These are phyloP conservation scores for Flaveria robusta DNA, from an alignment of 129 eudicot species.

Conservation along the genomic window DNA sequence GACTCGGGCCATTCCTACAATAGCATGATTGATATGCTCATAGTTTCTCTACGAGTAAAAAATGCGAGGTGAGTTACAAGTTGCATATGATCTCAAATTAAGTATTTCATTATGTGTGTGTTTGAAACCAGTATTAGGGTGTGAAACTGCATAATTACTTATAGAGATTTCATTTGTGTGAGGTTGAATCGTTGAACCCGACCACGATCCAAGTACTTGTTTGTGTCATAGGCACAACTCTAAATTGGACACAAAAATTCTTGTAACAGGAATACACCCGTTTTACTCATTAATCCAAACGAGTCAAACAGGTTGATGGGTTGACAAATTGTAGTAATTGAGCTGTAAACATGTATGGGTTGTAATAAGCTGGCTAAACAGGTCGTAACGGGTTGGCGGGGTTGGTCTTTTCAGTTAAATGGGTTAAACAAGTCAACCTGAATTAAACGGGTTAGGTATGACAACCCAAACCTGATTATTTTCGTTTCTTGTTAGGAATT, in stretches of 20 bases:
- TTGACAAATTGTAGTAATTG: background rate
- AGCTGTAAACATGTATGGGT: background rate
- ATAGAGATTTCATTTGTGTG: background rate
- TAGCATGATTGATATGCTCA: conserved; percentile 25
- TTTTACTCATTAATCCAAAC: background rate
- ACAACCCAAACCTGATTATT: background rate
- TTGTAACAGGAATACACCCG: too few relatives aligned
- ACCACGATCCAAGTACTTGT: background rate
- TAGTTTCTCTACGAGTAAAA: conserved; percentile 17
- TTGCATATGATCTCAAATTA: conserved; percentile 11
- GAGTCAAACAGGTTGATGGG: background rate
- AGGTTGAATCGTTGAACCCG: background rate
- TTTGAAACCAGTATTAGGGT: background rate
- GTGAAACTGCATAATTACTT: background rate
- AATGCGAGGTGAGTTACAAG: conserved; percentile 34
- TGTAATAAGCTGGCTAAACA: background rate
- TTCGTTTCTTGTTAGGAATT: background rate
- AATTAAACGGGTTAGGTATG: too few relatives aligned
- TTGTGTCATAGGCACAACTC: background rate
- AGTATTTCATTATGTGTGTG: background rate
- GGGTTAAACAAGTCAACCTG: background rate
- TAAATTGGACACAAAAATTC: background rate
- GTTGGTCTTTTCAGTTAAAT: background rate
- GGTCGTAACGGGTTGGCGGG: background rate
- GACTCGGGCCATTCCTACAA: conserved; percentile 11